Evolutionary conservation across 208 protist species (phyloP), one percentile per base, ranked within the genome.

Genomic region (Histomonas meleagridis): DNA sequence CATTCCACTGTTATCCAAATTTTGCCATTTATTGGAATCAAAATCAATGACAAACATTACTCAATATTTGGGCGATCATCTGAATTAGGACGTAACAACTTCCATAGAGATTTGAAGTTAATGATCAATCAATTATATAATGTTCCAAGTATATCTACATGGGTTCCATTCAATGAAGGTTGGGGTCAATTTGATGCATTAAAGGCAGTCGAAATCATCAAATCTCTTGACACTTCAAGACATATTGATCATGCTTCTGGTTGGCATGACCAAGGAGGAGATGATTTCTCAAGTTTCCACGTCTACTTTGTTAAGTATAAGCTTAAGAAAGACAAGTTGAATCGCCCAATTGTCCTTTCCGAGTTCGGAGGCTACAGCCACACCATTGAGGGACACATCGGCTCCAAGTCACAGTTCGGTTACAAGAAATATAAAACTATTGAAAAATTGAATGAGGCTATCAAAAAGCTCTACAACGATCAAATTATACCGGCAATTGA

Each of bases 131-230:
- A 43, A 7, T 55, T 72, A 12, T 62, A 62, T 26, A 69, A 60
- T 1, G 14, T 7, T 46, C n/a, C 91, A 16, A 60, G 51, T 23
- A 81, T 92, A 43, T 48, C 62, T 57, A 78, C 81, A 38, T 92
- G 91, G 91, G 91, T 92, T 32, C 49, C 55, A 55, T 92, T 79
- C 65, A 92, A 92, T 55, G 91, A 92, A 53, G 91, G n/a, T 28
- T 92, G 91, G 91, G 91, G 91, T 43, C 91, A 92, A 55, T 65
- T 53, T 43, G 62, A 72, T 32, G 62, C 60, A 23, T 35, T 4
- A 23, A 38, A 55, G 2, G 43, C 91, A 55, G 43, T 92, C 46
- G 38, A 55, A 26, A 4, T 26, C 32, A 57, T 92, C 0, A 78
- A 57, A 26, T 16, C 7, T 16, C n/a, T 92, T 53, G 91, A 92